Base-by-base conservation (phyloP, 495 filamentous ascomycete species). In the Penicillium crystallinum region DNA sequence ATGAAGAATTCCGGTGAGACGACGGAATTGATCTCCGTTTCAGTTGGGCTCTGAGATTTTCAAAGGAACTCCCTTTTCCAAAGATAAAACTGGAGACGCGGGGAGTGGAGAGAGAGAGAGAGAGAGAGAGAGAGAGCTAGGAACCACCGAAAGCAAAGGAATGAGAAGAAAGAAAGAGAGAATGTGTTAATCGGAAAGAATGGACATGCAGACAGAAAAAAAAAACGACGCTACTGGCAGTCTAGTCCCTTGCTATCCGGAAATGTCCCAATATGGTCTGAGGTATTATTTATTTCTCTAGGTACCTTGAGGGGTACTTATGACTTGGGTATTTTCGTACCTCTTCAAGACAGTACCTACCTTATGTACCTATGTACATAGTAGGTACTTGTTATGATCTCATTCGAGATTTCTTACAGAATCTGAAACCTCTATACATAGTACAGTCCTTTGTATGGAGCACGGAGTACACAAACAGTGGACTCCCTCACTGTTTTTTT, bases 371-470 rank as follows among this genome's bases (percentile, higher is more conserved):
- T 21, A 23, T 3, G 21, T 2, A 10, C 29, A 31, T 31, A 7
- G 23, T 27, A 31, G 29, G 29, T 11, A 29, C 25, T 31, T 31
- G 3, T 31, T 7, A 47, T 49, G 37, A 40, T 41, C 27, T 50
- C 46, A 40, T 35, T 47, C 45, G 30, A 54, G 40, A 29, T 21
- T 12, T 29, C 25, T 23, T 7, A 36, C 9, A 27, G 36, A 46
- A 55, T 51, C 59, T 65, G 62, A 65, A 59, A 65, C 62, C 48
- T 31, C 23, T 65, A 65, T 56, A 39, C 54, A 59, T 64, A 62
- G 58, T 22, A 38, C n/a, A 12, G 25, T 17, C 15, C 43, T 58
- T 31, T 41, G 42, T 27, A 27, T 7, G 3, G 23, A 3, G 23
- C 7, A 27, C 23, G 23, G 23, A 27, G 23, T 27, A 17, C 29